Evolutionary conservation across 805 yeast genomes (phyloP).

Genomic region (Sugiyamaella americana): DNA sequence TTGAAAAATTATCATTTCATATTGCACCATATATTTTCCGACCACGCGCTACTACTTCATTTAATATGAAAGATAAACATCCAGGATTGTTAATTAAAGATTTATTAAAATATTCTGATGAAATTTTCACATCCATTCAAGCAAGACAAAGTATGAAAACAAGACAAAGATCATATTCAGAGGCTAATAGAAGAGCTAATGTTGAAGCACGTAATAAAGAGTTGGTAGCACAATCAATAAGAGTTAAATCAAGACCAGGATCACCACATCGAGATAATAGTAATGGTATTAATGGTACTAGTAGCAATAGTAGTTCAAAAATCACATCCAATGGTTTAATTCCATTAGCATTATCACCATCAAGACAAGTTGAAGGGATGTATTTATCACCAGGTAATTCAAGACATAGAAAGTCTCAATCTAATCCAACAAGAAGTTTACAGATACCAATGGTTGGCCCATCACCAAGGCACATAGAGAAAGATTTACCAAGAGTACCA

Average conservation of each 20-base stretch:
- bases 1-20: conserved; percentile 14
- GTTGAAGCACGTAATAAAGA: conserved; percentile 23
- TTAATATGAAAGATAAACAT: conserved; percentile 27
- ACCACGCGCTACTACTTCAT: conserved; percentile 28
- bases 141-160: conserved; percentile 9
- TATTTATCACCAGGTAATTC: neutral
- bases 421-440: conserved; percentile 2
- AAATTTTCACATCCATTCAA: conserved; percentile 21
- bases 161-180: conserved; percentile 20
- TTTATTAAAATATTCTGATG: conserved; percentile 20
- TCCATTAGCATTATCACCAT: conserved; percentile 23
- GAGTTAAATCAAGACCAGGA: conserved; percentile 1
- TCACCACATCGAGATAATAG: conserved; percentile 4
- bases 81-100: conserved; percentile 25
- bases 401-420: neutral
- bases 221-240: conserved; percentile 9
- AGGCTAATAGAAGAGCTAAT: conserved; percentile 19
- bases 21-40: conserved; percentile 26
- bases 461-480: neutral
- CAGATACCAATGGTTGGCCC: conserved; percentile 3
- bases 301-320: conserved; percentile 1
- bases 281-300: neutral
- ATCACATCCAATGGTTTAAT: conserved; percentile 16
- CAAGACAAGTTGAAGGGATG: conserved; percentile 1
- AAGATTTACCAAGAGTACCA: neutral